Evolutionary conservation across 208 protist genomes (phyloP), one percentile per base, ranked within the genome.

Genomic region (Acanthamoeba sp.): DNA sequence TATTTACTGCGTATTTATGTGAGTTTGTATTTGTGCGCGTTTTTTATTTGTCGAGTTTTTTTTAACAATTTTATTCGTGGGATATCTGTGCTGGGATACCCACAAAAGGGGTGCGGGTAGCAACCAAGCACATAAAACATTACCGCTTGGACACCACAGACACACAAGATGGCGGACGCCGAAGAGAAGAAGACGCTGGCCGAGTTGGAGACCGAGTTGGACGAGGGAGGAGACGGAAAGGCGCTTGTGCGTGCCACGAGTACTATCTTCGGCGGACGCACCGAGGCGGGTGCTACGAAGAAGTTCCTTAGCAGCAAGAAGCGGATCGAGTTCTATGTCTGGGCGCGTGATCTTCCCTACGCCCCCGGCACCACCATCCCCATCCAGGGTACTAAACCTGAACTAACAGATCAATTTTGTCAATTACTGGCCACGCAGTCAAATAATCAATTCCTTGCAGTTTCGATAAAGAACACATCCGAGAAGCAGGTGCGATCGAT

Each of bases 291-390:
- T 1, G 71, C 71, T 36, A 80, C 71, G 12, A 80, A 80, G 71
- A 80, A 80, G 71, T 80, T 80, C 71, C 36, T 80, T 6, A 80
- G 71, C 71, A 80, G 71, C 71, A 80, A 80, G 71, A 80, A 80
- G 71, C 71, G 71, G 1, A 22, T 80, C 71, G 71, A 80, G 40
- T 80, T 80, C 36, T 80, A 80, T 18, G 71, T 80, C 36, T 80
- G 71, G 71, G 71, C 71, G 36, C 71, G 71, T 7, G 71, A 80
- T 80, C 40, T 80, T 7, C 71, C 71, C 71, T 80, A 80, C 71
- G 18, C 71, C 18, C 71, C 71, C 1, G 71, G 71, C 32, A 29
- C 71, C 36, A 45, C 36, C 36, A 80, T 80, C 40, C 32, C 32
- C 71, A 80, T 80, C 71, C 32, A 48, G 36, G 71, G 71, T 80